Conservation (phyloP, 106 monocot species). For the Acorus gramineus region DNA sequence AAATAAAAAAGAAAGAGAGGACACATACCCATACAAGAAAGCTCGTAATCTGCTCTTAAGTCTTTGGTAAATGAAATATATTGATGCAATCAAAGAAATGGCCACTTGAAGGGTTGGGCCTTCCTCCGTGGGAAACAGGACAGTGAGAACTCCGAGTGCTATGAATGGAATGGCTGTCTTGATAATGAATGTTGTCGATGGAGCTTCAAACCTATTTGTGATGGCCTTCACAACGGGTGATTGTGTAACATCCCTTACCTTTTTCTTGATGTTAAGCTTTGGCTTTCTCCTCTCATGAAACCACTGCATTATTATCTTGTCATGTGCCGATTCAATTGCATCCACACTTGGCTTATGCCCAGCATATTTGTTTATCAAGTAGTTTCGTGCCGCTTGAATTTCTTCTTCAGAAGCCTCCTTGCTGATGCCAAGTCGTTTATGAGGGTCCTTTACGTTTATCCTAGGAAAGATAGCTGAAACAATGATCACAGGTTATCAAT, state of each 20-base stretch:
- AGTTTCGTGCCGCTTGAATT: slow-evolving; percentile 95
- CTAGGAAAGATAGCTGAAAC: slow-evolving; percentile 73
- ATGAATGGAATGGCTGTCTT: slow-evolving; percentile 62
- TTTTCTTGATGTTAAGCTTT: slow-evolving; percentile 81
- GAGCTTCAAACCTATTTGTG: slow-evolving; percentile 74
- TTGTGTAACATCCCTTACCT: slow-evolving; percentile 60
- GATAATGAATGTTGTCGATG: slow-evolving; percentile 42
- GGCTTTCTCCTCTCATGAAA: slow-evolving; percentile 79
- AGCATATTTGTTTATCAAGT: slow-evolving; percentile 71
- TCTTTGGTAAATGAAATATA: slow-evolving; percentile 78
- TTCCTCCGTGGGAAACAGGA: slow-evolving; percentile 92
- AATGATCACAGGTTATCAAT: not conserved
- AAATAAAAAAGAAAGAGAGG: slow-evolving; percentile 3
- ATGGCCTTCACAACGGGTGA: slow-evolving; percentile 58
- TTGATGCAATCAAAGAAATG: slow-evolving; percentile 61
- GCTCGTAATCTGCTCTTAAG: slow-evolving; percentile 52
- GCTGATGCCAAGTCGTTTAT: slow-evolving; percentile 79
- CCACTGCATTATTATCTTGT: slow-evolving; percentile 86
- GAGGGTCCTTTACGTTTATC: slow-evolving; percentile 80
- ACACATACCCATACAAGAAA: slow-evolving; percentile 72
- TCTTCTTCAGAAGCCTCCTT: slow-evolving; percentile 94
- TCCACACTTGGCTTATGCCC: slow-evolving; percentile 83
- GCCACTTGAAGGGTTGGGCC: slow-evolving; percentile 96
- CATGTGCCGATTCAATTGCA: slow-evolving; percentile 96
- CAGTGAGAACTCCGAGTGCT: slow-evolving; percentile 67